These are phyloP conservation scores for Taiwanofungus camphoratus DNA, from an alignment of 1,284 basidiomycete species.

Conservation along the genomic window DNA sequence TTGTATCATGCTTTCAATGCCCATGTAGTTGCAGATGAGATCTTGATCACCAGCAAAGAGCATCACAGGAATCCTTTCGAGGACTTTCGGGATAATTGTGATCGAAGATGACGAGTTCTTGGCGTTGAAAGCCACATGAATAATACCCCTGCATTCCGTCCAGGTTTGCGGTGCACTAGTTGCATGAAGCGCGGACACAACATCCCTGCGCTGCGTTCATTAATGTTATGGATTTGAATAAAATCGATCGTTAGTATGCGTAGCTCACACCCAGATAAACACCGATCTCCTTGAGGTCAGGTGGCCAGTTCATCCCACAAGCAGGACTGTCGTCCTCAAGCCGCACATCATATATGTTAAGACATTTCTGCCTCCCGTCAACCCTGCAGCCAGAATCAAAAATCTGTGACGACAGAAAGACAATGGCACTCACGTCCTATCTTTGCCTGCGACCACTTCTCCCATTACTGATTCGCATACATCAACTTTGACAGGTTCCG, in stretches of 20 bases:
- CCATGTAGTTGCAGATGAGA: slow-evolving; percentile 93
- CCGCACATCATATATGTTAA: slow-evolving; percentile 96
- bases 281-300: slow-evolving; percentile 77
- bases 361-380: slow-evolving; percentile 70
- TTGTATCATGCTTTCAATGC: slow-evolving; percentile 83
- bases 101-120: slow-evolving; percentile 65
- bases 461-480: slow-evolving; percentile 66
- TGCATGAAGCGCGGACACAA: slow-evolving; percentile 83
- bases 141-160: slow-evolving; percentile 79
- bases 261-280: slow-evolving; percentile 73
- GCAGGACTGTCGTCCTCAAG: slow-evolving; percentile 80
- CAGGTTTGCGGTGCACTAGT: slow-evolving; percentile 74
- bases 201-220: slow-evolving; percentile 62
- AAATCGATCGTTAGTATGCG: too few species aligned
- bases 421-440: slow-evolving; percentile 51
- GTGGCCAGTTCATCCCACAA: slow-evolving; percentile 99
- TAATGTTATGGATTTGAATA: too few species aligned
- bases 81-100: slow-evolving; percentile 71
- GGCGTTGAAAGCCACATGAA: slow-evolving; percentile 62
- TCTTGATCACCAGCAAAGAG: slow-evolving; percentile 96
- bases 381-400: slow-evolving; percentile 39
- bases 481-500: slow-evolving; percentile 58
- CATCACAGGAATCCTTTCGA: slow-evolving; percentile 79
- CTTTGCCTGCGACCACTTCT: slow-evolving; percentile 54
- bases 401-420: background rate